Conservation (phyloP, 1,139 yeast species). For the Saccharomyces hybrid region DNA sequence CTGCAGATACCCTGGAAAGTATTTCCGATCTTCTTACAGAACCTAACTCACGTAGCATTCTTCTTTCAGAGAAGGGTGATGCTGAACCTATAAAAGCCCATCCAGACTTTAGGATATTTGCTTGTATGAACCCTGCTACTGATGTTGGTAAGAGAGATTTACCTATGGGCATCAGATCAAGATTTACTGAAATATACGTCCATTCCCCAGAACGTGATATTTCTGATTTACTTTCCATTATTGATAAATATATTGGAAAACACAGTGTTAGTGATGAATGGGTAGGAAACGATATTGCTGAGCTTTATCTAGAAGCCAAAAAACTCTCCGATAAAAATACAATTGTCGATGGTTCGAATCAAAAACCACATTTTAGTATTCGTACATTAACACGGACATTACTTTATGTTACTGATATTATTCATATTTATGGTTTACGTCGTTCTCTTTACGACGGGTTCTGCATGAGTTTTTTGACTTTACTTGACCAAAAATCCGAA, state of each 20-base stretch:
- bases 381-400: constrained; percentile 88
- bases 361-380: constrained; percentile 90
- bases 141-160: constrained; percentile 94
- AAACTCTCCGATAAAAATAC: constrained; percentile 59
- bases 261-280: constrained; percentile 75
- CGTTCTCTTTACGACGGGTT: constrained; percentile 91
- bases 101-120: constrained; percentile 82
- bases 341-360: constrained; percentile 94
- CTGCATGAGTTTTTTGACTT: constrained; percentile 86
- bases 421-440: constrained; percentile 74
- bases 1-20: constrained; percentile 90
- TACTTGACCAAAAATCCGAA: constrained; percentile 71
- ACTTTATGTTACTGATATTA: constrained; percentile 70
- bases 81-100: constrained; percentile 83
- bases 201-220: constrained; percentile 88
- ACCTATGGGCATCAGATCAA: constrained; percentile 78
- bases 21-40: constrained; percentile 79
- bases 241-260: constrained; percentile 75
- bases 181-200: constrained; percentile 89
- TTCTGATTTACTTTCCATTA: constrained; percentile 71
- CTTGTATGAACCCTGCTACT: constrained; percentile 98
- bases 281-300: constrained; percentile 85
- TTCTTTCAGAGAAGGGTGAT: constrained; percentile 85
- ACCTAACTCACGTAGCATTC: constrained; percentile 52
- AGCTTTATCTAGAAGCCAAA: constrained; percentile 73